A percentile compares a stretch with the other conserved stretches of the same genome.
Evolutionary conservation across 345 rosid genomes (phyloP).

Genomic region (Xanthoceras sorbifolium): DNA sequence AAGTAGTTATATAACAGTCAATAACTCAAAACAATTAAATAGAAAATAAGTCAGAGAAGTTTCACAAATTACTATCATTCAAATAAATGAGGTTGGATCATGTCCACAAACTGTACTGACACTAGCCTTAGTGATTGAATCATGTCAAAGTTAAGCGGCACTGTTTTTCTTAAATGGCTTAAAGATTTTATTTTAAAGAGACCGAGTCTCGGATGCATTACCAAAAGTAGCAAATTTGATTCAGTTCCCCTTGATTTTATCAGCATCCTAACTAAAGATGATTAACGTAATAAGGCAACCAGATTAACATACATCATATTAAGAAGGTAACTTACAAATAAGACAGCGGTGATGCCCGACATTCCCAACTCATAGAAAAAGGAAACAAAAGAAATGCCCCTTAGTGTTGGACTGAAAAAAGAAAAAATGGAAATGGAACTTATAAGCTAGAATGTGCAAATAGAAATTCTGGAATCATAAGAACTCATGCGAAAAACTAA

Average conservation of each 20-base stretch:
- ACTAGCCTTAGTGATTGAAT: neutral
- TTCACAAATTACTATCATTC: neutral
- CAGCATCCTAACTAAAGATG: neutral
- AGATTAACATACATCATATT: neutral
- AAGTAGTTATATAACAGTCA: neutral
- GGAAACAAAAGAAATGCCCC: conserved; percentile 48
- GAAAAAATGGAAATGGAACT: conserved; percentile 15
- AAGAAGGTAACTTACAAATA: conserved; percentile 36
- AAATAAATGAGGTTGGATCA: neutral
- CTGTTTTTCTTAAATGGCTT: neutral
- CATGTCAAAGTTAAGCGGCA: neutral
- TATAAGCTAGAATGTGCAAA: conserved; percentile 2
- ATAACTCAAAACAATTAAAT: conserved; percentile 10
- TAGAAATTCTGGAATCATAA: neutral
- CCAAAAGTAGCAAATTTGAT: neutral
- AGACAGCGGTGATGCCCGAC: conserved; percentile 53
- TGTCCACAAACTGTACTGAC: neutral
- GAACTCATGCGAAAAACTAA: neutral
- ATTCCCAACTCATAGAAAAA: conserved; percentile 61
- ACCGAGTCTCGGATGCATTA: neutral
- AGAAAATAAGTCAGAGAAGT: neutral
- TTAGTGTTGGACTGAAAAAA: conserved; percentile 46
- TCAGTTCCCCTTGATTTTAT: neutral
- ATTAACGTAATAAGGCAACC: neutral
- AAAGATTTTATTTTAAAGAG: neutral